Evolutionary conservation across 805 yeast species (phyloP), one percentile per base, ranked within the genome.

Genomic region (Monosporozyma siamensis): DNA sequence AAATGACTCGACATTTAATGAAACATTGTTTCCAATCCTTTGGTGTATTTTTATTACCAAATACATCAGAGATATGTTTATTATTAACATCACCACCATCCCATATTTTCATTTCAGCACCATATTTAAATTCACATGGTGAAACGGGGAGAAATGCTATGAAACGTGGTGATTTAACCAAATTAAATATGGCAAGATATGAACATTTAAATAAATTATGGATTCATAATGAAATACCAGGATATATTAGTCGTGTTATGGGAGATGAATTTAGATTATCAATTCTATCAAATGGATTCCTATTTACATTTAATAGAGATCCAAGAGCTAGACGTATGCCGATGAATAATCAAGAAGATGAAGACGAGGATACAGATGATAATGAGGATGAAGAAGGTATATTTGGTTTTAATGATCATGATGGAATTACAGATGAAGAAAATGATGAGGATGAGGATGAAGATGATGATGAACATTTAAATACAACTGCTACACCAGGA

Each of bases 61-160:
- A 63, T 38, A 50, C 55, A 2, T 64, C 63, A 39, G 59, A 53
- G 31, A 56, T 66, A 20, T 58, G 59, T 36, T 44, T 61, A 23
- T 59, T 46, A 48, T 50, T 55, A 59, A 64, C 55, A 30, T 61
- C 57, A 18, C 64, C 66, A 7, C 49, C 55, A 6, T 60, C 62
- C 3, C 49, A 50, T 10, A 55, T 60, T 7, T 53, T 45, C 26
- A 67, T 74, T 48, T 74, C 74, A 43, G 82, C 85, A 0, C 92
- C 90, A 11, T 84, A 82, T 54, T 63, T 84, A 55, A 82, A 85
- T 42, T 67, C 69, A 4, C 88, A 82, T 59, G 94, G 94, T 18
- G 92, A 84, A 57, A 72, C 80, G 3, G 82, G 82, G 25, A 66
- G 68, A 8, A 72, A 72, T 15, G 68, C 78, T 3, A 65, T 69